phyloP scores from a whole-genome alignment of 2,329 filamentous ascomycete genomes.

The Aquanectria penicillioides region DNA sequence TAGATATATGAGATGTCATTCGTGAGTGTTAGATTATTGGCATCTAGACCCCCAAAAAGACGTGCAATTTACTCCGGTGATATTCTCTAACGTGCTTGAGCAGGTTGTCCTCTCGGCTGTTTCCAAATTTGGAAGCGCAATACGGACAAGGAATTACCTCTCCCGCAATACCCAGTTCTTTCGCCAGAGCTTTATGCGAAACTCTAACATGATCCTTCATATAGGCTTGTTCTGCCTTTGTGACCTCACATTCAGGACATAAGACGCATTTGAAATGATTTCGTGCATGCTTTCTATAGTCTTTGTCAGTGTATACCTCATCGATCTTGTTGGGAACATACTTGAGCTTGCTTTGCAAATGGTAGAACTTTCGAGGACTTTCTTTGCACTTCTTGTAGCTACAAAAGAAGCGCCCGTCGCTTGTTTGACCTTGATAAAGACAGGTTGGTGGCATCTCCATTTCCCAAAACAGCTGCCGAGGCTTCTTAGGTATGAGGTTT shows the following conservation, averaged over 20 bases:
- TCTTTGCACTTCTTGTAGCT: background rate
- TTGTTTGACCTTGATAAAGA: background rate
- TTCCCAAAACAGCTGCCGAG: background rate
- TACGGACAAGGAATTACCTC: background rate
- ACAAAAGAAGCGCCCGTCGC: background rate
- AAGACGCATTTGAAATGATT: constrained; percentile 4
- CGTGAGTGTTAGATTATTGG: too few relatives aligned
- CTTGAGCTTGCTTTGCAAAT: background rate
- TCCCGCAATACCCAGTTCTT: background rate
- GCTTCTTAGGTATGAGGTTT: background rate
- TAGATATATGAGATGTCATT: too few relatives aligned
- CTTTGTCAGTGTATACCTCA: background rate
- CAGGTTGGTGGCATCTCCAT: background rate
- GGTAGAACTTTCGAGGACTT: background rate
- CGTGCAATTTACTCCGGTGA: too few relatives aligned
- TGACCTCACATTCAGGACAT: background rate
- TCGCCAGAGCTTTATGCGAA: background rate
- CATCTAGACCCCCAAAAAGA: too few relatives aligned
- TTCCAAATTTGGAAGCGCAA: background rate
- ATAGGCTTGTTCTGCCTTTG: constrained; percentile 2
- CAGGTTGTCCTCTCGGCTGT: constrained; percentile 1
- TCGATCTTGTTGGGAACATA: background rate
- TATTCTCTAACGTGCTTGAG: background rate
- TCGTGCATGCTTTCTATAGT: constrained; percentile 4
- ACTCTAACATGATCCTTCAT: constrained; percentile 11